Base-by-base conservation (phyloP, 106 monocot species). In the Platanthera zijinensis region DNA sequence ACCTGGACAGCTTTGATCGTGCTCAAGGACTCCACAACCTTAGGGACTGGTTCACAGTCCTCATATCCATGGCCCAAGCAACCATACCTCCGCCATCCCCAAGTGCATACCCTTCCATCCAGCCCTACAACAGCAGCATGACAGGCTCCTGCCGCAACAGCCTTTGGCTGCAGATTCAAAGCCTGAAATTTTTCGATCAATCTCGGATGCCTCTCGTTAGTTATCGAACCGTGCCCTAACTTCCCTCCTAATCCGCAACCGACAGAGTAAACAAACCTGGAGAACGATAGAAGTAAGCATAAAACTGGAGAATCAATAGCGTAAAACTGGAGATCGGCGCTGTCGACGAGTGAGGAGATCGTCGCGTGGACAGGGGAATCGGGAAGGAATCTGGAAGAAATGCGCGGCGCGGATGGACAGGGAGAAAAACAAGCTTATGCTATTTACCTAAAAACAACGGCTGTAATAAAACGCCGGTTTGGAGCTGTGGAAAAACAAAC, bases 51-150 rank as follows among this genome's bases (percentile, higher is more conserved):
- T 76, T 99, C 92, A 51, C 92, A 92, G 2, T 99, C 99, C 81
- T 99, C 99, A 25, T 88, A 88, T 8, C 94, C 99, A 80, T 99
- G 99, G 39, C 99, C 99, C 76, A 99, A 83, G 74, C 99, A 99
- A 56, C 99, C 99, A 74, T 94, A 99, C 6, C 94, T 83, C 39
- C 94, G 92, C 99, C 99, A 95, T 51, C 99, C 99, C 99, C 99
- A 99, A 0, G 99, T 99, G 81, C 94, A 99, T 3, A 94, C 92
- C 14, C 94, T 84, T 14, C 99, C 99, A 83, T 99, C 94, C 48
- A 80, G 79, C 7, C 94, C 99, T 8, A 99, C 94, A 39, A 99
- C 99, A 14, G 99, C 94, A 48, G 94, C 94, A 64, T 99, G 99
- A 92, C 94, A 99, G 22, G 99, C 94, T 46, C 99, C 99, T 0